Conservation (phyloP, 1,284 basidiomycete genomes). For the Wallemia mellicola region DNA sequence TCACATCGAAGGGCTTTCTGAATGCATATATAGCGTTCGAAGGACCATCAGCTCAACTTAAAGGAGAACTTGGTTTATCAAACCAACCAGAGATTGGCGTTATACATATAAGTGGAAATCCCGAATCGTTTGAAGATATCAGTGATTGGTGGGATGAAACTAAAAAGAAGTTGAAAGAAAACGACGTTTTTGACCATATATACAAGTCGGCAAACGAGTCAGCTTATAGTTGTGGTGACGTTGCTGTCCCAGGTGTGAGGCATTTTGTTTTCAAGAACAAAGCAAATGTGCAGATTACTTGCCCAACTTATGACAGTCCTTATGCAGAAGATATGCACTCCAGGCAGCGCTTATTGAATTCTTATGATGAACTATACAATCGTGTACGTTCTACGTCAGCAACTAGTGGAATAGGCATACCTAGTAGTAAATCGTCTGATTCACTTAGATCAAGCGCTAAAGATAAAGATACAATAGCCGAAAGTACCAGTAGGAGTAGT, state of each 20-base stretch:
- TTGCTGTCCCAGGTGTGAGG: constrained; percentile 57
- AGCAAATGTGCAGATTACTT: constrained; percentile 56
- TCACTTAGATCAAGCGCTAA: neutral
- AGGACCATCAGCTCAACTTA: neutral
- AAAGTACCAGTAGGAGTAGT: too few species aligned
- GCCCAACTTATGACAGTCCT: constrained; percentile 43
- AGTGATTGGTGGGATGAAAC: neutral
- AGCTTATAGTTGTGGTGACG: constrained; percentile 25
- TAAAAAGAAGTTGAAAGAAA: neutral
- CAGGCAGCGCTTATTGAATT: neutral
- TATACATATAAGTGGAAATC: constrained; percentile 3
- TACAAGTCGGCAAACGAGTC: constrained; percentile 20
- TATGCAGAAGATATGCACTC: neutral
- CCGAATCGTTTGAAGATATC: constrained; percentile 3
- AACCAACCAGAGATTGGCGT: constrained; percentile 1
- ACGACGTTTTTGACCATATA: neutral
- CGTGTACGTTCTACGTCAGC: neutral
- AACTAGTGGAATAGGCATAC: neutral
- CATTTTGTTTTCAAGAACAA: constrained; percentile 89
- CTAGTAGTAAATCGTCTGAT: neutral
- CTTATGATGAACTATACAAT: constrained; percentile 26
- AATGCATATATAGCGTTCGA: constrained; percentile 70
- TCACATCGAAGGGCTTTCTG: constrained; percentile 65
- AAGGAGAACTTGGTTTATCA: neutral
- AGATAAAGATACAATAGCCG: too few species aligned